A percentile compares a stretch with the other conserved stretches of the same genome.
phyloP scores from a whole-genome alignment of 2,329 filamentous ascomycete species.

The Hortaea werneckii region DNA sequence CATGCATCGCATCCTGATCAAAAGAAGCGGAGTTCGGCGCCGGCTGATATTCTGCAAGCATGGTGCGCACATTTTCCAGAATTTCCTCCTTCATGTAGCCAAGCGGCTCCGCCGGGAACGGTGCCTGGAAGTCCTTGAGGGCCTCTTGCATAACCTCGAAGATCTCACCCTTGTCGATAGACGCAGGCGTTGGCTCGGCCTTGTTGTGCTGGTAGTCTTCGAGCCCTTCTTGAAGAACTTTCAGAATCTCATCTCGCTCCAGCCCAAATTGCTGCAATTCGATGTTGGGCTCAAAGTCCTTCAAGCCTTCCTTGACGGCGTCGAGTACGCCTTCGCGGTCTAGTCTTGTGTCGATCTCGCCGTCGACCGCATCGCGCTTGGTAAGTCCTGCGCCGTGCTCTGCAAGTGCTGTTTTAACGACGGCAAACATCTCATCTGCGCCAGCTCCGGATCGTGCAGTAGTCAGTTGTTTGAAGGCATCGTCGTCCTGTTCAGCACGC shows the following conservation, averaged over 20 bases:
- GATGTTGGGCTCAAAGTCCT: slow-evolving; percentile 88
- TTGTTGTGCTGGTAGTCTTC: slow-evolving; percentile 55
- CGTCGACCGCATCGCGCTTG: slow-evolving; percentile 13
- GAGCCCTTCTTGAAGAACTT: slow-evolving; percentile 76
- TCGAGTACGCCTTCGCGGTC: slow-evolving; percentile 67
- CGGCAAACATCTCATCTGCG: slow-evolving; percentile 76
- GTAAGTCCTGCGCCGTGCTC: slow-evolving; percentile 47
- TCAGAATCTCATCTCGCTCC: slow-evolving; percentile 80
- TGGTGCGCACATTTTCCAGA: slow-evolving; percentile 72
- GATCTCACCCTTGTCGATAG: slow-evolving; percentile 72
- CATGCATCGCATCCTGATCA: slow-evolving; percentile 40
- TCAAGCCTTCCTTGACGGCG: slow-evolving; percentile 83
- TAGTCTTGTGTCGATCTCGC: slow-evolving; percentile 26
- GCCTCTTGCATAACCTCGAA: slow-evolving; percentile 78
- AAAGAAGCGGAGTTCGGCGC: slow-evolving; percentile 28
- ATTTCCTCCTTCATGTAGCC: slow-evolving; percentile 72
- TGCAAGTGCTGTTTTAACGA: slow-evolving; percentile 63
- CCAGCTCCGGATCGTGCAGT: slow-evolving; percentile 31
- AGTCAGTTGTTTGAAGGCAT: slow-evolving; percentile 24
- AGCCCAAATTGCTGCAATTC: slow-evolving; percentile 82
- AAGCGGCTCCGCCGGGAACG: slow-evolving; percentile 53
- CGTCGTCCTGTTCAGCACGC: slow-evolving; percentile 45
- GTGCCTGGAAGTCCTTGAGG: slow-evolving; percentile 68
- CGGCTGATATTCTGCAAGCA: slow-evolving; percentile 68
- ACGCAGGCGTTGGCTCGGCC: slow-evolving; percentile 37